Evolutionary conservation across 441 rosid species (phyloP), one percentile per base, ranked within the genome.

Genomic region (Lepidium campestre): DNA sequence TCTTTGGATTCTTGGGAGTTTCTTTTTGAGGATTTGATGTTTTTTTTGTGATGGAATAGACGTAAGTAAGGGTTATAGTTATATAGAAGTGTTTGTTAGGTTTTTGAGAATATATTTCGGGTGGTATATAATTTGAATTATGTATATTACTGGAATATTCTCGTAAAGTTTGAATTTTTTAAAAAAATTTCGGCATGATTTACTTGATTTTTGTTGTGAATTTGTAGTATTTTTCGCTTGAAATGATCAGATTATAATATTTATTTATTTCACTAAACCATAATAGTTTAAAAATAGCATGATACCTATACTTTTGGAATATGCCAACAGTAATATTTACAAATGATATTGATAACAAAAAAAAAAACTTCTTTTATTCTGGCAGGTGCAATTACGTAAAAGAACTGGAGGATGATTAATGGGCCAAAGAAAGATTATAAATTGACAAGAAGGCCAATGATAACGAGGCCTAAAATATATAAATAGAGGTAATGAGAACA

Each of bases 131-230:
- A n/a, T 47, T 13, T 6, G 41, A 44, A 44, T 25, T 17, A 54
- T 35, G 63, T 25, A 44, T 29, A 27, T 60, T 59, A 22, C 32
- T 35, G 22, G 68, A 34, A 70, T 70, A 61, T 70, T 34, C 68
- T 61, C 5, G 46, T 10, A 36, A 20, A 6, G 10, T 22, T 59
- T 18, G 14, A 10, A 1, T 42, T 31, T 4, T 4, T 10, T 13
- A n/a, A n/a, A n/a, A n/a, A n/a, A n/a, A n/a, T 23, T 7, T n/a
- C 17, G 36, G 7, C 37, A 36, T 22, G 15, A 56, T 18, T 17
- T 22, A 34, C 5, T 34, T 19, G 32, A 18, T 37, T 65, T n/a
- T 37, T 39, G 65, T 67, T 67, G 40, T 67, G 12, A 15, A 36
- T 13, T 36, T 36, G 27, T 35, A 19, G 35, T 46, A 3, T 46